Evolutionary conservation across 1,284 basidiomycete genomes (phyloP).

Genomic region (Cerioporus squamosus): DNA sequence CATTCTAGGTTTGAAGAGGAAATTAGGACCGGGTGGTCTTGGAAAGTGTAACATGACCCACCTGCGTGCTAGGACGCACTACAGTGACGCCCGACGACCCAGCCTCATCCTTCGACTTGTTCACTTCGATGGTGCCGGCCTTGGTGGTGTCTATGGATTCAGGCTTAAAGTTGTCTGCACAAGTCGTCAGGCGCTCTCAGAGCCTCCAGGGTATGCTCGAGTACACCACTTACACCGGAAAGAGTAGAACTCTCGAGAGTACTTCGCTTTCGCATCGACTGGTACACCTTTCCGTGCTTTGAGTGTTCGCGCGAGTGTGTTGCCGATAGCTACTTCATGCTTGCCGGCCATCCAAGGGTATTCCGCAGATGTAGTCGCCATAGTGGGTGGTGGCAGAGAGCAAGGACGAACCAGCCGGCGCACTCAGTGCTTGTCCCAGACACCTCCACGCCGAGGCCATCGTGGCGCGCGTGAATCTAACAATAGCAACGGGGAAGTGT

Average conservation of each 20-base stretch:
- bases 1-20: constrained; percentile 38
- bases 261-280: constrained; percentile 41
- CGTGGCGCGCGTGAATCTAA: constrained; percentile 8
- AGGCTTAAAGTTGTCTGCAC: constrained; percentile 74
- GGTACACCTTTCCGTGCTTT: constrained; percentile 59
- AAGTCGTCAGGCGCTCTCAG: neutral
- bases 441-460: neutral
- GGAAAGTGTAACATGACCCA: constrained; percentile 31
- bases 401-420: neutral
- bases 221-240: constrained; percentile 61
- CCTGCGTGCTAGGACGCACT: constrained; percentile 67
- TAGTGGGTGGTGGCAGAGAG: constrained; percentile 7
- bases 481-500: constrained; percentile 19
- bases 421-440: neutral
- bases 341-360: constrained; percentile 61
- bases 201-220: neutral
- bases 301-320: constrained; percentile 58
- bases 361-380: constrained; percentile 41
- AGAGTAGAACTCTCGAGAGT: constrained; percentile 70
- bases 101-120: constrained; percentile 33
- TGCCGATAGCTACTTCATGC: constrained; percentile 58
- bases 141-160: constrained; percentile 65
- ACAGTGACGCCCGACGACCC: constrained; percentile 49
- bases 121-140: constrained; percentile 65
- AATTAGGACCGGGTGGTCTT: neutral